Conservation (phyloP, 225 moss, liverwort and hornwort species). For the Neckera pumila region DNA sequence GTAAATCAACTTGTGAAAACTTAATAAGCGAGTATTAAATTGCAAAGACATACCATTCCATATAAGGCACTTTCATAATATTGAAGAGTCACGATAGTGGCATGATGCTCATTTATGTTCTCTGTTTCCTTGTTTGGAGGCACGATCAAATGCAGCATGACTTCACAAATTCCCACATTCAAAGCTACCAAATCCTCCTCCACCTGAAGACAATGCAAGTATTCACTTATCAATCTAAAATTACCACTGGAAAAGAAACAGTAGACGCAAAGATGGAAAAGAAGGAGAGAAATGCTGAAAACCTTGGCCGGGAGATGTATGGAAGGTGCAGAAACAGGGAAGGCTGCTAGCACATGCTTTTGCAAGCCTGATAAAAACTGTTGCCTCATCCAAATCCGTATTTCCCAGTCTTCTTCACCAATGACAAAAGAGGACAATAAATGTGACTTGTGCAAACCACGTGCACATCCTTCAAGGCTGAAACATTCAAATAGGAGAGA, state of each 20-base stretch:
- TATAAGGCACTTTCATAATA: conserved; percentile 72
- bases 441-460: conserved; percentile 9
- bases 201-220: conserved; percentile 37
- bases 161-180: conserved; percentile 86
- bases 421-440: conserved; percentile 6
- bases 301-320: conserved; percentile 79
- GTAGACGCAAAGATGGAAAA: not conserved
- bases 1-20: not conserved
- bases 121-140: conserved; percentile 28
- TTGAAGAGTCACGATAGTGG: conserved; percentile 43
- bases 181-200: conserved; percentile 74
- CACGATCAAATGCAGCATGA: conserved; percentile 68
- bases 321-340: conserved; percentile 71
- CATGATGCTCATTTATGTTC: conserved; percentile 32
- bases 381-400: conserved; percentile 63
- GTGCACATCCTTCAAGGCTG: conserved; percentile 30
- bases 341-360: conserved; percentile 47
- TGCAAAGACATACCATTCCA: conserved; percentile 53
- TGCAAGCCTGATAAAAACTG: conserved; percentile 49
- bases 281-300: not conserved
- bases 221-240: not conserved
- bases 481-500: conserved; percentile 64
- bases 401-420: conserved; percentile 57
- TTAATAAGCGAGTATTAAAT: not conserved
- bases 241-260: not conserved